Conservation (phyloP, 106 monocot species). For the Phalaenopsis equestris region DNA sequence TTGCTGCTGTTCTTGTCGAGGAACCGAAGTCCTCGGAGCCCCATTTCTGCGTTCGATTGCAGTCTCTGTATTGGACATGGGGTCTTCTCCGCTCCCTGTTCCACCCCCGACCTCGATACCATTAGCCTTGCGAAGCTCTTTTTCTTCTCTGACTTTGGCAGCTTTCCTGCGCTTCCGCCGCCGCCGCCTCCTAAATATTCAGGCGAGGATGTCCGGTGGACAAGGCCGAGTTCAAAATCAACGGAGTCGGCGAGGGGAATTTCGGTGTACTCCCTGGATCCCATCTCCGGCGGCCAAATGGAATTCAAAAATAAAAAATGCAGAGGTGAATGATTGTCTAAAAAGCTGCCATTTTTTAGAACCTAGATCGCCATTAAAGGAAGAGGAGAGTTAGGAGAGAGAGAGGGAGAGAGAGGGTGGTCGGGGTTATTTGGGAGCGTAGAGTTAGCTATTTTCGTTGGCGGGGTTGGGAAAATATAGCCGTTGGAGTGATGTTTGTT, state of each 20-base stretch:
- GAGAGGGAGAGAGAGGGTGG: not conserved
- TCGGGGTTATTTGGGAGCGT: not conserved
- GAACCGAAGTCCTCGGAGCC: conserved; percentile 59
- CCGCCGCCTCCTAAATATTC: not conserved
- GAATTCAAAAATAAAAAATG: not conserved
- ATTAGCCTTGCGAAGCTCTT: not conserved
- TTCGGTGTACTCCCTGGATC: not conserved
- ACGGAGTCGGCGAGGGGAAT: not conserved
- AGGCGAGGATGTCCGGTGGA: not conserved
- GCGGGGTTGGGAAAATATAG: conserved; percentile 9
- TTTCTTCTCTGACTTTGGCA: not conserved
- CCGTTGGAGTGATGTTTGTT: not conserved
- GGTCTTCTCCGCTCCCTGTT: not conserved
- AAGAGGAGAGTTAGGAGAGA: not conserved
- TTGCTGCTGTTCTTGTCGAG: conserved; percentile 57
- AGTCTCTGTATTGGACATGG: conserved; percentile 14
- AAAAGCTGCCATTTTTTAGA: not conserved
- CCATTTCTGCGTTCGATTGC: conserved; percentile 33
- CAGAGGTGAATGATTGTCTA: not conserved
- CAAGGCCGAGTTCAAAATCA: not conserved
- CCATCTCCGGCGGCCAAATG: not conserved
- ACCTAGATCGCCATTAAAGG: too few species aligned
- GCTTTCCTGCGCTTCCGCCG: not conserved
- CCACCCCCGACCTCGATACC: not conserved
- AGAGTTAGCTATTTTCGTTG: not conserved